Conservation (phyloP, 2,329 filamentous ascomycete genomes). For the Diaporthe ilicicola region DNA sequence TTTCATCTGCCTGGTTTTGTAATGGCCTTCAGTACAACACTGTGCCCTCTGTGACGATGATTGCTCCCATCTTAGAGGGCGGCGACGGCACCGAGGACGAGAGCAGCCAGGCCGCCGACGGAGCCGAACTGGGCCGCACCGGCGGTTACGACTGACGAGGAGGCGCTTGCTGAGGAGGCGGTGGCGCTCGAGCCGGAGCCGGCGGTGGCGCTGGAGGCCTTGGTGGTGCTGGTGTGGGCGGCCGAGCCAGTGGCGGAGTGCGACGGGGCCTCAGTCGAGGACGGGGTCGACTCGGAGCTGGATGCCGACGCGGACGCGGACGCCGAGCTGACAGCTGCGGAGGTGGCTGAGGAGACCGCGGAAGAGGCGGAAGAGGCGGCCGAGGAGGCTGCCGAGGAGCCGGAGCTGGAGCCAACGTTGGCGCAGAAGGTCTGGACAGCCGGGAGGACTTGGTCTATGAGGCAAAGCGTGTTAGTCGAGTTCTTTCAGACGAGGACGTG, state of each 20-base stretch:
- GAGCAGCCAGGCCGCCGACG: conserved; percentile 10
- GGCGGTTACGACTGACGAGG: background rate
- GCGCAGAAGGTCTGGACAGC: conserved; percentile 13
- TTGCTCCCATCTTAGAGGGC: background rate
- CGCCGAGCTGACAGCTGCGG: background rate
- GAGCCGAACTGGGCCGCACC: conserved; percentile 15
- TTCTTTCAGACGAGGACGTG: background rate
- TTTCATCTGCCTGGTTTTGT: background rate
- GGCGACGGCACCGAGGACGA: conserved; percentile 10
- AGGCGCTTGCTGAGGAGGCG: background rate
- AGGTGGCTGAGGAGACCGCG: background rate
- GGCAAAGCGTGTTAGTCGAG: background rate
- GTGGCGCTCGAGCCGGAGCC: background rate
- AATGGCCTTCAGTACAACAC: background rate
- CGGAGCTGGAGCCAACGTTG: background rate
- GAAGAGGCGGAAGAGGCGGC: background rate
- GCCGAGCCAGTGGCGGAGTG: background rate
- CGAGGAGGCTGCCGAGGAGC: background rate
- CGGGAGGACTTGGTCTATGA: conserved; percentile 14
- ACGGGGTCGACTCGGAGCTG: background rate
- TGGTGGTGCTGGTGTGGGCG: background rate
- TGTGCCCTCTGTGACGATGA: background rate
- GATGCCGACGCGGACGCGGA: background rate
- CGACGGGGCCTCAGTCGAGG: background rate
- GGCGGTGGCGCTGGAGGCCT: background rate